Evolutionary conservation across 1,139 yeast species (phyloP), one percentile per base, ranked within the genome.

Genomic region (Meyerozyma guilliermondii): DNA sequence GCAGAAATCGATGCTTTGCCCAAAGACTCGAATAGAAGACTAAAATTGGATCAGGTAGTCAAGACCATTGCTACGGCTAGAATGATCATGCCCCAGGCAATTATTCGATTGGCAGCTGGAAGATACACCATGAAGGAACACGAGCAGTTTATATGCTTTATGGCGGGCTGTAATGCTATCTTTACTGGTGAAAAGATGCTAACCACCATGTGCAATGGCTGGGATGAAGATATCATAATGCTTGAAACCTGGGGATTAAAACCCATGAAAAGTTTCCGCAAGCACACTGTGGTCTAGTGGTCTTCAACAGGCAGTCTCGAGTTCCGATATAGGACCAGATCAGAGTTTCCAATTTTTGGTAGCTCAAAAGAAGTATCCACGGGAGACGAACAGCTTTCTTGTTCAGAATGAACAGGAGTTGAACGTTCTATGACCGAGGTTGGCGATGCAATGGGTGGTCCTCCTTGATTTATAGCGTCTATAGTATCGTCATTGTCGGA

Each of bases 151-250:
- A 60, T 85, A 55, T 83, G 91, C 51, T 85, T 85, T 59, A 73
- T 83, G 80, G 80, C 85, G 38, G 94, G 94, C 10, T 81, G 84
- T 46, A 85, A 85, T 62, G 91, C 92, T 13, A 81, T 85, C 40
- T 85, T 85, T 59, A 85, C 92, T 0, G 94, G 94, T 18, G 84
- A 85, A 60, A 80, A 76, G 52, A 85, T 85, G 92, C 65, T 85
- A 47, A 85, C 94, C 3, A 85, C 94, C 3, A 80, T 82, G 82
- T 85, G 94, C 58, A 82, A 80, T 49, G 91, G 89, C 3, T 85
- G 92, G 92, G 88, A 84, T 40, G 92, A 84, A 56, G 94, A 85
- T 58, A 82, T 74, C 49, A 72, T 63, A 8, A 79, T 85, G 87
- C 65, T 85, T 33, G 59, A 62, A 3, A 77, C 74, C 52, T 85